These are phyloP conservation scores for Tuber borchii DNA, from an alignment of 495 filamentous ascomycete genomes.

Conservation along the genomic window DNA sequence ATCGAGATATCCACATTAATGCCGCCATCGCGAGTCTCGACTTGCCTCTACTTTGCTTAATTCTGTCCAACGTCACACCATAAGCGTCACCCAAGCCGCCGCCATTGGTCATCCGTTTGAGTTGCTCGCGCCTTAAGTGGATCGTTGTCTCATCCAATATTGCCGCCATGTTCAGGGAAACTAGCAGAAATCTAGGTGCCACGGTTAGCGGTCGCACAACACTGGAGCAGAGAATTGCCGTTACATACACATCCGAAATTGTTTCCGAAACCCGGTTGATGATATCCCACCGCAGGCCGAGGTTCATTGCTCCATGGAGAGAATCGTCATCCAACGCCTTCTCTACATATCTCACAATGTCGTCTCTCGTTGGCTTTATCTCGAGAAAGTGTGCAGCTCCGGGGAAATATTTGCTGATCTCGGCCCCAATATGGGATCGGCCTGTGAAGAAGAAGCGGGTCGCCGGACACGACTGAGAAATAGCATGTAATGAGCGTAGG, in stretches of 20 bases:
- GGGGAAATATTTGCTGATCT: background rate
- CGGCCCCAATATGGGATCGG: background rate
- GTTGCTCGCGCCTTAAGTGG: background rate
- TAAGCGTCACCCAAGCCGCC: background rate
- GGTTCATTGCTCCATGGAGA: background rate
- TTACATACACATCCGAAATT: too few species aligned
- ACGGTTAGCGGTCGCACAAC: background rate
- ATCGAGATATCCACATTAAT: background rate
- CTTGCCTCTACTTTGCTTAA: background rate
- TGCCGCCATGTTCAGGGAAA: background rate
- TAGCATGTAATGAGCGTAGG: background rate
- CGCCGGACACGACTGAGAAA: background rate
- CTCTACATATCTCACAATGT: background rate
- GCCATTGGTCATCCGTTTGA: background rate
- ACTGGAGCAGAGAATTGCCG: too few species aligned
- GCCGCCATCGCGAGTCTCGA: background rate
- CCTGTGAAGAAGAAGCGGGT: background rate
- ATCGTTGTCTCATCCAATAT: background rate
- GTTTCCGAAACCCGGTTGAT: background rate
- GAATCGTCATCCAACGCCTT: background rate
- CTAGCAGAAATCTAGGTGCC: background rate
- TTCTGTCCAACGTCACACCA: background rate
- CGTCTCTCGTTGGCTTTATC: background rate
- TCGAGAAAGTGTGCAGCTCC: background rate
- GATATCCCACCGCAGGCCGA: background rate